Conservation (phyloP, 768 basidiomycete species). For the Scleroderma citrinum region DNA sequence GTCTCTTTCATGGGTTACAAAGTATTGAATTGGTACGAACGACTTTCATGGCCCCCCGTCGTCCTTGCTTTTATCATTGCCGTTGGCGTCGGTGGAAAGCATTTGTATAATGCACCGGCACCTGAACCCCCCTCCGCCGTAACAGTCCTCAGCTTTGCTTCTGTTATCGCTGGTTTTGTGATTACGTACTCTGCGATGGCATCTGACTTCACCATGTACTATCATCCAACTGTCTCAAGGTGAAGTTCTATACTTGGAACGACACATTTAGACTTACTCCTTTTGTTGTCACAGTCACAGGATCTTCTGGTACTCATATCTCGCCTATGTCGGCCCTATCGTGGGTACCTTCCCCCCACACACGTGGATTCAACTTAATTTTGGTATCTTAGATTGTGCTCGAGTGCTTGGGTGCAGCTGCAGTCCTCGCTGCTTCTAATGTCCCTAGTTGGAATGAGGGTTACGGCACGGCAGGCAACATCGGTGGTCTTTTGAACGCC, state of each 20-base stretch:
- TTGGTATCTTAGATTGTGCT: conserved; percentile 27
- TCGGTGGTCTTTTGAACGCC: conserved; percentile 60
- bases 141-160: conserved; percentile 57
- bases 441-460: conserved; percentile 53
- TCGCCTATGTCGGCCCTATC: conserved; percentile 56
- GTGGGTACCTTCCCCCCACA: conserved; percentile 39
- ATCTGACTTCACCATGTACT: conserved; percentile 75
- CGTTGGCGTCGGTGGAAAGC: conserved; percentile 67
- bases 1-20: conserved; percentile 63
- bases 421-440: conserved; percentile 48
- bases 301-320: conserved; percentile 60
- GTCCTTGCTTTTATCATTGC: conserved; percentile 68
- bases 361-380: conserved; percentile 1
- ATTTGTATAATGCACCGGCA: conserved; percentile 46
- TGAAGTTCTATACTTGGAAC: conserved; percentile 18
- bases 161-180: conserved; percentile 67
- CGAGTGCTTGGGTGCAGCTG: conserved; percentile 63
- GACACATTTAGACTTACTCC: conserved; percentile 2
- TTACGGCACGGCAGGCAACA: conserved; percentile 46
- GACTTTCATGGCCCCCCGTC: conserved; percentile 71
- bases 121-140: conserved; percentile 48
- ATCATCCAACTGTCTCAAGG: conserved; percentile 53
- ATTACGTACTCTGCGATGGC: conserved; percentile 56
- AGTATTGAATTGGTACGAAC: conserved; percentile 69
- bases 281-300: conserved; percentile 36